These are phyloP conservation scores for Carex littledalei DNA, from an alignment of 176 grass and related monocot species.

Conservation along the genomic window DNA sequence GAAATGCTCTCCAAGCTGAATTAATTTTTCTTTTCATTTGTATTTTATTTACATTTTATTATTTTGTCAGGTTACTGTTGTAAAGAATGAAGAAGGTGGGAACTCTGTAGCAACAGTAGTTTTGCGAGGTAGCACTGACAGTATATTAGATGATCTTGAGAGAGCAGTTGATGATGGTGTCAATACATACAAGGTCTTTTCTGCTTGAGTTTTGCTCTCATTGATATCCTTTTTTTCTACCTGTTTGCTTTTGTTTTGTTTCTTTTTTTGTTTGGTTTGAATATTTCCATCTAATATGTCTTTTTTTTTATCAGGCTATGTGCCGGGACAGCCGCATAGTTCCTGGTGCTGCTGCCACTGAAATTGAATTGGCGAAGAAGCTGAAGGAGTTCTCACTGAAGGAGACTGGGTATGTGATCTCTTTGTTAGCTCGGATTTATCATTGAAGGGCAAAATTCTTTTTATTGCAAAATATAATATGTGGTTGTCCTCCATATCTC, in stretches of 20 bases:
- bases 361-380: conserved; percentile 82
- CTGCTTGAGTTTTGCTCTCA: background rate
- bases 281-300: background rate
- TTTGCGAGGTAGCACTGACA: conserved; percentile 83
- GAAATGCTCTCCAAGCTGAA: too few species aligned
- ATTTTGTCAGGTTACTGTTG: conserved; percentile 56
- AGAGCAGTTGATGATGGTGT: conserved; percentile 96
- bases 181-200: conserved; percentile 85
- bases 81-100: conserved; percentile 82
- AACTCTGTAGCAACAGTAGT: conserved; percentile 83
- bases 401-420: conserved; percentile 74
- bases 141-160: conserved; percentile 94
- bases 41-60: background rate
- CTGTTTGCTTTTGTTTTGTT: background rate
- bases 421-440: background rate
- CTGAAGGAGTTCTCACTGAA: conserved; percentile 88
- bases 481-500: background rate
- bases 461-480: background rate
- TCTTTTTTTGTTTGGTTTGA: background rate
- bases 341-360: conserved; percentile 82
- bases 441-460: background rate
- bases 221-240: background rate
- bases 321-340: conserved; percentile 85
- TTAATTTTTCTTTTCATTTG: background rate
- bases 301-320: conserved; percentile 59